Evolutionary conservation across 129 eudicot genomes (phyloP), one percentile per base, ranked within the genome.

Genomic region (Centaurea solstitialis): DNA sequence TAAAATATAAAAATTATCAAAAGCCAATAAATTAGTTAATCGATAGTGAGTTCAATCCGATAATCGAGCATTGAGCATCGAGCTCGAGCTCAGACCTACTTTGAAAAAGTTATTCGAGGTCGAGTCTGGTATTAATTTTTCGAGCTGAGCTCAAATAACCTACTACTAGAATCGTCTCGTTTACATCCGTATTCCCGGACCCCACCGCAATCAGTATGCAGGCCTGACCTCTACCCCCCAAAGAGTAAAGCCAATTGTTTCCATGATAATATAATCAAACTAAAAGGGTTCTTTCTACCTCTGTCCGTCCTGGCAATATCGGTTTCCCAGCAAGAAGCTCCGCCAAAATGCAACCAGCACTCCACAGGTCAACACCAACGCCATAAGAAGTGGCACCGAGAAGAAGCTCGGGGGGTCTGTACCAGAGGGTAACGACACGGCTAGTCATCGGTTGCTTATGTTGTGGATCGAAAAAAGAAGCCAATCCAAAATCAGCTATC

Each of bases 401-500:
- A 68, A 84, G 84, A 18, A 84, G 72, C 65, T 84, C 87, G 1
- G 88, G 88, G 38, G 88, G 88, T 41, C 88, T 73, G 73, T 85
- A 85, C 88, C 88, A 85, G n/a, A 85, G 79, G 24, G 88, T 85
- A 68, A 85, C 88, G 17, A 85, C 88, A n/a, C 88, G 85, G 67
- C 88, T 85, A 22, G 88, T 88, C 92, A 88, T 88, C 0, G 92
- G 82, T 53, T 81, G 82, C 85, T 86, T 88, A 30, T 75, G 70
- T 69, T 77, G 71, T 21, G 88, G 90, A 83, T 86, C 80, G 78
- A 18, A 86, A 39, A 88, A 83, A n/a, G 89, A 79, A 70, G 92
- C 90, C 77, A 88, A 35, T 6, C 92, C 92, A 74, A 88, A 88
- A 86, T 90, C 93, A 66, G 93, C 91, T 68, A 89, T 84, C 38